Base-by-base conservation (phyloP, 2,329 filamentous ascomycete genomes). In the Onygenales sp. region DNA sequence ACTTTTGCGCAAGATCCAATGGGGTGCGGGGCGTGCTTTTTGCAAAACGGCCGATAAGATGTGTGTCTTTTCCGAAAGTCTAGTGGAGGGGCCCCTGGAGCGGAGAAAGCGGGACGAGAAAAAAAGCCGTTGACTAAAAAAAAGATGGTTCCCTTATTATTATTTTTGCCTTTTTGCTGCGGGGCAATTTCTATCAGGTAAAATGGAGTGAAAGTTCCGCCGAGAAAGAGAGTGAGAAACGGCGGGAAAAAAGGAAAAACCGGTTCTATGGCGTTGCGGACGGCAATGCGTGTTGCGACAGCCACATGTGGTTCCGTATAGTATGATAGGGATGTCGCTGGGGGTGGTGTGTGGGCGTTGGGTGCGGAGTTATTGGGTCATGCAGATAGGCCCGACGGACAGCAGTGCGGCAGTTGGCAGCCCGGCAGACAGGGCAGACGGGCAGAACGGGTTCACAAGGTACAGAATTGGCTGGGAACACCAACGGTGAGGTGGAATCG, bases 361-460 rank as follows among this genome's bases (percentile, higher is more conserved):
- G 21, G 5, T 27, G 21, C 7, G 46, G 14, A 41, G 35, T 27
- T 39, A 31, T 27, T 27, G 21, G 39, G 41, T 43, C 38, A 42
- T 51, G 49, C 49, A 51, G 49, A 51, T 33, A 43, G 38, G 39
- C 49, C 49, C 39, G 27, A 51, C 27, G 8, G 17, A 17, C 17
- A 17, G 17, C 17, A 17, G 17, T 32, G 39, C 14, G 11, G n/a
- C 9, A 8, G 33, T 32, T 32, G 27, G 7, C 27, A 46, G 11
- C 13, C 21, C 21, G 13, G 43, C 11, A 49, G 33, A 41, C 9
- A 14, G 35, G 14, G 31, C 35, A 6, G 17, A 14, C 31, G 31
- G 14, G 46, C 10, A 49, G 35, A 9, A 9, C 21, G 11, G 17
- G n/a, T 11, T 48, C 14, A 5, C 21, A 14, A 36, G 11, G 33